Base-by-base conservation (phyloP, 371 early-diverging fungal species). In the Mortierella sp. region DNA sequence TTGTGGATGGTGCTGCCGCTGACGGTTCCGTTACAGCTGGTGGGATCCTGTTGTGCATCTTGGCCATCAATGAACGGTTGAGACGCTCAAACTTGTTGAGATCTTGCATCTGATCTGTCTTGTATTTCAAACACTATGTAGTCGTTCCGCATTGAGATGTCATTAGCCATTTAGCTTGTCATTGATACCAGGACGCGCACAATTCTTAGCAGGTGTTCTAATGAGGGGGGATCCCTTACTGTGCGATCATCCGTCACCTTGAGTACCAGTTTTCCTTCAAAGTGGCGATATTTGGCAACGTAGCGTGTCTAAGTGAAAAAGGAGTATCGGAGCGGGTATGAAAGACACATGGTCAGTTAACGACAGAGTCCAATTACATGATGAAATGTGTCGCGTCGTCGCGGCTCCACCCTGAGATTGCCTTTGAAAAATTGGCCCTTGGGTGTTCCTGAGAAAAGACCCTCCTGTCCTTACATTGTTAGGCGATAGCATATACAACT, bases 161-260 rank as follows among this genome's bases (percentile, higher is more conserved):
- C n/a, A n/a, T n/a, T n/a, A 43, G 19, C 45, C 7, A 19, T 6
- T 19, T 17, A 16, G 19, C 45, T 17, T 6, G 19, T 45, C n/a
- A n/a, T n/a, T n/a, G n/a, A n/a, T n/a, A n/a, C n/a, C n/a, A n/a
- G n/a, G n/a, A n/a, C n/a, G n/a, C n/a, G n/a, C n/a, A n/a, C n/a
- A n/a, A n/a, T n/a, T n/a, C n/a, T n/a, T n/a, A n/a, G n/a, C n/a
- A n/a, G n/a, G n/a, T n/a, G n/a, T n/a, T n/a, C n/a, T n/a, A n/a
- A n/a, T n/a, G n/a, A n/a, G n/a, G n/a, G n/a, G n/a, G n/a, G n/a
- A n/a, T n/a, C 14, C 2, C 79, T 80, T 84, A 86, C 87, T 57
- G 79, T 84, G 79, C 85, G 81, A 63, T 90, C 82, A 77, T 93
- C 87, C 9, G 90, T 90, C 19, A 91, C 91, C 78, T 91, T 91